phyloP scores from a whole-genome alignment of 2,329 filamentous ascomycete species.

The Neoarthrinium moseri region DNA sequence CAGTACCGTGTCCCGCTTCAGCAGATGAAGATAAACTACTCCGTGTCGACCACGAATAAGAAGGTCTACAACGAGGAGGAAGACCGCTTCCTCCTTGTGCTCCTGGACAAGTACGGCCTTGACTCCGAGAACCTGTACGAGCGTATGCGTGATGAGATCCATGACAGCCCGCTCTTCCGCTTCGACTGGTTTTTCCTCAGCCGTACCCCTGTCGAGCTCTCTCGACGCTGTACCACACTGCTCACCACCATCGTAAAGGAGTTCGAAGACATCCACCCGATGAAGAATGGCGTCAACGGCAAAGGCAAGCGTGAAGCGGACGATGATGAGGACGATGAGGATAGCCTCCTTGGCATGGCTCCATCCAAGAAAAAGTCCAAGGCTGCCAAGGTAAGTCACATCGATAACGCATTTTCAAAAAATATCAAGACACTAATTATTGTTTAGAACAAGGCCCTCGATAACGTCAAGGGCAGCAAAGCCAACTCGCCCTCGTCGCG shows the following conservation, averaged over 20 bases:
- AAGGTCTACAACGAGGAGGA: constrained; percentile 99
- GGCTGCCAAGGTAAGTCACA: constrained; percentile 73
- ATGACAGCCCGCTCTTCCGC: constrained; percentile 89
- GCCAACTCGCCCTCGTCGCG: constrained; percentile 75
- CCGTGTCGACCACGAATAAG: constrained; percentile 98
- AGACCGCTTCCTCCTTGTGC: constrained; percentile 90
- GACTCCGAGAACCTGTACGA: constrained; percentile 91
- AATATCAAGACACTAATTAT: constrained; percentile 17
- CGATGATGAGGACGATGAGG: constrained; percentile 83
- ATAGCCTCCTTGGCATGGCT: constrained; percentile 73
- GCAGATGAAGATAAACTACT: constrained; percentile 98
- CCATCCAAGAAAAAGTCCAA: constrained; percentile 96
- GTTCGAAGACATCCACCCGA: constrained; percentile 69
- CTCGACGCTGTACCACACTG: constrained; percentile 87
- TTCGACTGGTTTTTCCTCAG: constrained; percentile 99
- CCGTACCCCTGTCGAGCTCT: constrained; percentile 88
- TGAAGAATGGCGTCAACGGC: constrained; percentile 63
- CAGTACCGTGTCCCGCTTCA: constrained; percentile 97
- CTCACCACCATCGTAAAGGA: constrained; percentile 93
- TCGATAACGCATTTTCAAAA: constrained; percentile 9
- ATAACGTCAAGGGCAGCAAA: constrained; percentile 82
- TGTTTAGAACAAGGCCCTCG: constrained; percentile 84
- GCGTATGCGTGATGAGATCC: constrained; percentile 93
- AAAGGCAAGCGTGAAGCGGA: constrained; percentile 73
- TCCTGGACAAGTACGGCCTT: constrained; percentile 88